These are phyloP conservation scores for Cercospora janseana DNA, from an alignment of 2,329 filamentous ascomycete genomes.

Conservation along the genomic window DNA sequence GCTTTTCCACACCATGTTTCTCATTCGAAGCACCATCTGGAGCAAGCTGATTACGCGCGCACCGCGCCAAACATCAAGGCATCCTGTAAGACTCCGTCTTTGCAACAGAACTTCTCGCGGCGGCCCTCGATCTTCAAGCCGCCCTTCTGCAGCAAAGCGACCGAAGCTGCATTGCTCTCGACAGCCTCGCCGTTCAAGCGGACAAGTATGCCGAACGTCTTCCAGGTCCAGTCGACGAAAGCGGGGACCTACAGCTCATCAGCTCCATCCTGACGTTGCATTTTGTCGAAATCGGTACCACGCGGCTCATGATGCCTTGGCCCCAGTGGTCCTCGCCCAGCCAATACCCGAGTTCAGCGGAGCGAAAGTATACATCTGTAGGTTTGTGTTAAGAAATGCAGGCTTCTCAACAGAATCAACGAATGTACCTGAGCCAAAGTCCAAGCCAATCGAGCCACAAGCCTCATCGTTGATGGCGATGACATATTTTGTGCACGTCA, in stretches of 20 bases:
- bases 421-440: conserved; percentile 33
- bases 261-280: conserved; percentile 11
- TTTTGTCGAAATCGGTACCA: conserved; percentile 21
- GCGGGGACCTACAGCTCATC: conserved; percentile 26
- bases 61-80: conserved; percentile 39
- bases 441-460: conserved; percentile 42
- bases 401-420: too few relatives aligned
- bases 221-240: conserved; percentile 40
- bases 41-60: conserved; percentile 28
- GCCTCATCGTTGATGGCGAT: conserved; percentile 31
- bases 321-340: conserved; percentile 41
- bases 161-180: conserved; percentile 39
- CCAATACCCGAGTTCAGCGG: conserved; percentile 47
- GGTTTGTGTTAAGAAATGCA: neutral
- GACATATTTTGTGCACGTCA: conserved; percentile 24
- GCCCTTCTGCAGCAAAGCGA: conserved; percentile 39
- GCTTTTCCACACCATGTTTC: too few relatives aligned
- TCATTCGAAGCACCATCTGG: too few relatives aligned
- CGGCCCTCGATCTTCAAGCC: conserved; percentile 42
- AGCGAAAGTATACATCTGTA: conserved; percentile 39
- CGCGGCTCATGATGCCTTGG: conserved; percentile 14
- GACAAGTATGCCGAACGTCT: conserved; percentile 32
- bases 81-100: conserved; percentile 38
- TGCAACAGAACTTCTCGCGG: conserved; percentile 37
- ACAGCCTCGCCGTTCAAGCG: conserved; percentile 36